These are phyloP conservation scores for Ophiostoma australiae DNA, from an alignment of 2,329 filamentous ascomycete genomes.

Conservation along the genomic window DNA sequence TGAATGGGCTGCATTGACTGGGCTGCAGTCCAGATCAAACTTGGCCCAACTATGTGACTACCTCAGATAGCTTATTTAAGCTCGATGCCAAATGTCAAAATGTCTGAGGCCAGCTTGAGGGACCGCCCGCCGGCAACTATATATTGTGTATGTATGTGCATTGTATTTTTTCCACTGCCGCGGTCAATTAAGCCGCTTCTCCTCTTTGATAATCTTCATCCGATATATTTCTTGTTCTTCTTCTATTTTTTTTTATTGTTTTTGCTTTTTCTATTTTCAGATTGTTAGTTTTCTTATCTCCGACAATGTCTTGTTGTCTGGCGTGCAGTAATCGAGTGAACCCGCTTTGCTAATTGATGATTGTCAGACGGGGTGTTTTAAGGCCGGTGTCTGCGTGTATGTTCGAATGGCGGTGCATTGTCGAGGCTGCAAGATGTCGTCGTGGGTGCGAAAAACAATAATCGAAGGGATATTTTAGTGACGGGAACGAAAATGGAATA, in stretches of 20 bases:
- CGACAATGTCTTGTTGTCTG: neutral
- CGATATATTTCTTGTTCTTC: neutral
- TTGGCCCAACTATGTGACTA: no score
- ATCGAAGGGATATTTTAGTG: neutral
- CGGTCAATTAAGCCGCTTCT: neutral
- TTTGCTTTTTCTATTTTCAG: neutral
- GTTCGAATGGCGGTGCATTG: neutral
- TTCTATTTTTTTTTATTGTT: neutral
- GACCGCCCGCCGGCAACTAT: no score
- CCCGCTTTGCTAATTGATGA: neutral
- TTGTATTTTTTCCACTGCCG: no score
- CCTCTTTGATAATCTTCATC: neutral
- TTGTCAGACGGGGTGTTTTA: conserved; percentile 1
- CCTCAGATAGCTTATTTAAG: no score
- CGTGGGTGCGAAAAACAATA: neutral
- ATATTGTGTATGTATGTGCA: no score
- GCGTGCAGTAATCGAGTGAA: neutral
- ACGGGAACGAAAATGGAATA: neutral
- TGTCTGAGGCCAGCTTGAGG: no score
- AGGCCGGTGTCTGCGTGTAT: neutral
- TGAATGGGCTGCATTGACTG: no score
- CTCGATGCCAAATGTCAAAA: no score
- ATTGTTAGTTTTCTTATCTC: neutral
- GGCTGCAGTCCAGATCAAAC: no score
- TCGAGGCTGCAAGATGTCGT: neutral